Evolutionary conservation across 768 basidiomycete genomes (phyloP).

Genomic region (Podaxis sp.): DNA sequence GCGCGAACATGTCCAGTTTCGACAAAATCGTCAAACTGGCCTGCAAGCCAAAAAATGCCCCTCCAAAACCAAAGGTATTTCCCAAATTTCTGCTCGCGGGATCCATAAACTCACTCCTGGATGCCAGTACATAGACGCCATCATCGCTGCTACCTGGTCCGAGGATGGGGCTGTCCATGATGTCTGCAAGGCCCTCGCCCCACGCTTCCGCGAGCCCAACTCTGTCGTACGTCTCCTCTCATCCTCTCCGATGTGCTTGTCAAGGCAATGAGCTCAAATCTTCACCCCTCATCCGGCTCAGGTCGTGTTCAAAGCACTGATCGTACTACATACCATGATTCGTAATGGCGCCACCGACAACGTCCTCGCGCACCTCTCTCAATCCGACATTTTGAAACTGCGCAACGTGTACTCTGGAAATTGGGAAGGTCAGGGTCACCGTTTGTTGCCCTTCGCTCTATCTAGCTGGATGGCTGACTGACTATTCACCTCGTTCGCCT

Average conservation of each 20-base stretch:
- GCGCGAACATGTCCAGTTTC: slow-evolving; percentile 63
- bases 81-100: background rate
- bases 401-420: slow-evolving; percentile 77
- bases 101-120: slow-evolving; percentile 9
- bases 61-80: slow-evolving; percentile 90
- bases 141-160: slow-evolving; percentile 95
- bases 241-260: background rate
- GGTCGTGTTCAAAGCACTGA: slow-evolving; percentile 98
- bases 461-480: background rate
- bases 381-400: slow-evolving; percentile 78
- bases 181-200: slow-evolving; percentile 85
- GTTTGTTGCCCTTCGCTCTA: background rate
- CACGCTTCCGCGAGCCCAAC: slow-evolving; percentile 89
- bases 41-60: slow-evolving; percentile 95
- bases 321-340: slow-evolving; percentile 96
- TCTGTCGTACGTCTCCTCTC: slow-evolving; percentile 60
- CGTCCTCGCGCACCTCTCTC: slow-evolving; percentile 79
- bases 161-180: slow-evolving; percentile 93
- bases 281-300: slow-evolving; percentile 29
- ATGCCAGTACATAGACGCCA: slow-evolving; percentile 88
- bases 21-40: slow-evolving; percentile 95
- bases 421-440: slow-evolving; percentile 73
- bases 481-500: slow-evolving; percentile 16
- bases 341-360: slow-evolving; percentile 96
- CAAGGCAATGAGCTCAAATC: background rate